Evolutionary conservation across 2,329 filamentous ascomycete species (phyloP), one percentile per base, ranked within the genome.

Genomic region (Acrocalymma vagum): DNA sequence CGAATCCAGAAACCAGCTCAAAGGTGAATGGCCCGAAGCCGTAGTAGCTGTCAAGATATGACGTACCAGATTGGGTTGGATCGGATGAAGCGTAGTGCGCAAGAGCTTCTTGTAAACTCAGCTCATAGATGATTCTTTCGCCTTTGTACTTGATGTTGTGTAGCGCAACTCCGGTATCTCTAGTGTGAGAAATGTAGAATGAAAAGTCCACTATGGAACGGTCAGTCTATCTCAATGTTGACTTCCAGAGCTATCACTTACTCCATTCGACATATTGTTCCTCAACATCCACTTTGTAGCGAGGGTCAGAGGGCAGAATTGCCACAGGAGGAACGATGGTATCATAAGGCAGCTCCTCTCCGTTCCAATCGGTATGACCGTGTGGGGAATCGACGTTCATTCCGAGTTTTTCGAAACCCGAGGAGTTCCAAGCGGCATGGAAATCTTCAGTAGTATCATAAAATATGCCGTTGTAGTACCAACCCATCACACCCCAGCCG

Each of bases 401-500:
- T 3, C 65, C 63, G 14, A 77, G 64, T 52, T 76, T 79, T 35
- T 70, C 69, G 42, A 81, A 77, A 5, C 58, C 66, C 6, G 64
- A 63, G 26, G 55, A 60, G 40, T 59, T 70, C 58, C 69, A 76
- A 2, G 76, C 76, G 1, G 38, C 48, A 20, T 74, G 62, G 58
- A 80, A 76, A 5, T 68, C 70, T 14, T 78, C 68, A 3, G 73
- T 75, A 2, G 74, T 73, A 17, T 69, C 59, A 54, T 81, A 83
- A 45, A 76, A 76, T 11, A 77, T 60, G 30, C 73, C 72, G 45
- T 82, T 77, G 56, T 82, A 83, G 9, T 78, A 71, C 75, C 78
- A 81, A 3, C 76, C 75, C 17, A 72, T 64, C 0, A 80, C 53
- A n/a, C 55, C 64, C 79, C 80, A 82, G 35, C 74, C 63, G 9